Percentiles rank a stretch among this genome's conserved stretches.
These are phyloP conservation scores for Pseudopyrenochaeta lycopersici DNA, from an alignment of 2,329 filamentous ascomycete species.

Conservation along the genomic window DNA sequence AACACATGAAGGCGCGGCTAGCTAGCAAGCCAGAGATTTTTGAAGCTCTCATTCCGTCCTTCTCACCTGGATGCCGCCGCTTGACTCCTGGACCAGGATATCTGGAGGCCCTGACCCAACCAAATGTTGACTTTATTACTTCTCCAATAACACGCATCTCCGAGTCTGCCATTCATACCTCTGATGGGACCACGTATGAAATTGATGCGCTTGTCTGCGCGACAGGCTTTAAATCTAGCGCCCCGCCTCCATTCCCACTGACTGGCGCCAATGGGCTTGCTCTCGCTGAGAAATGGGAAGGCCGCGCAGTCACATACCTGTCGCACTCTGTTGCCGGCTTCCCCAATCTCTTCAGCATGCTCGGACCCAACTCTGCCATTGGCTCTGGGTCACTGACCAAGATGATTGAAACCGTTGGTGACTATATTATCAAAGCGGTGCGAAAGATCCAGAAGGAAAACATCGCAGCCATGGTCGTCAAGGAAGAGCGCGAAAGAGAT, in stretches of 20 bases:
- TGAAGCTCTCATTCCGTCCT: conserved; percentile 53
- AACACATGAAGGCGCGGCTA: conserved; percentile 53
- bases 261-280: conserved; percentile 38
- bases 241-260: conserved; percentile 52
- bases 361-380: conserved; percentile 53
- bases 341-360: conserved; percentile 55
- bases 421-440: conserved; percentile 51
- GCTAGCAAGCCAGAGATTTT: conserved; percentile 51
- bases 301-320: conserved; percentile 43
- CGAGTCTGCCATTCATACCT: conserved; percentile 49
- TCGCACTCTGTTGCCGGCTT: conserved; percentile 38
- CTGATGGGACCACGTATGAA: conserved; percentile 49
- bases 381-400: conserved; percentile 51
- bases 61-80: conserved; percentile 58
- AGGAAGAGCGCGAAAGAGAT: conserved; percentile 35
- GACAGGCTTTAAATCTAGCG: conserved; percentile 54
- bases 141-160: conserved; percentile 47
- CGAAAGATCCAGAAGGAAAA: conserved; percentile 56
- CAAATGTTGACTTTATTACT: conserved; percentile 52
- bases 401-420: conserved; percentile 52
- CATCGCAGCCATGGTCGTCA: conserved; percentile 48
- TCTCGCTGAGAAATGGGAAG: conserved; percentile 46
- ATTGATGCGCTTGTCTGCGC: conserved; percentile 57
- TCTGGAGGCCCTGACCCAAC: conserved; percentile 56
- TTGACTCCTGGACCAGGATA: conserved; percentile 63